These are phyloP conservation scores for Xylaria castorea DNA, from an alignment of 495 filamentous ascomycete genomes.

Conservation along the genomic window DNA sequence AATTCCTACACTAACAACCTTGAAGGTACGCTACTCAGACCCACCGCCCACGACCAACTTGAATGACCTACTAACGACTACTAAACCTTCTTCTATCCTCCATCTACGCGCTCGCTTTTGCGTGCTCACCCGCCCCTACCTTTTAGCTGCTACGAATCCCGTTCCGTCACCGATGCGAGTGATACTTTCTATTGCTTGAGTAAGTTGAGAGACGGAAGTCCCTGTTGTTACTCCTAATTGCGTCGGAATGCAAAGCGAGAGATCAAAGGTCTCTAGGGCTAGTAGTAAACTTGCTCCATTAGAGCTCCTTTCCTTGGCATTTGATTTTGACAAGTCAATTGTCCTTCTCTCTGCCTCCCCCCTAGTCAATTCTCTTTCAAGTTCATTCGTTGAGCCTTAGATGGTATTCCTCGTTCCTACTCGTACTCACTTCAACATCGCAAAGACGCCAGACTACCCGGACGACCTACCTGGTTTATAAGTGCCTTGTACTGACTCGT, in stretches of 20 bases:
- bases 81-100: slow-evolving; percentile 10
- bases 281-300: not conserved
- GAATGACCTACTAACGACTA: not conserved
- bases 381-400: not conserved
- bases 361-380: not conserved
- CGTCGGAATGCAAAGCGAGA: not conserved
- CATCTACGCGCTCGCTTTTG: not conserved
- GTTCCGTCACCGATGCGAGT: slow-evolving; percentile 8
- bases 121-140: not conserved
- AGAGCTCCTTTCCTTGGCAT: not conserved
- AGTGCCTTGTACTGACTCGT: slow-evolving; percentile 22
- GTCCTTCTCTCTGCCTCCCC: not conserved
- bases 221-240: not conserved
- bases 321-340: slow-evolving; percentile 4
- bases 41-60: slow-evolving; percentile 8
- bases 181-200: slow-evolving; percentile 12
- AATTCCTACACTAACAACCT: slow-evolving; percentile 5
- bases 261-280: not conserved
- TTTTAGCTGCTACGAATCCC: not conserved
- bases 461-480: not conserved
- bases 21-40: slow-evolving; percentile 3
- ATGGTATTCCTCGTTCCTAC: not conserved
- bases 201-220: slow-evolving; percentile 7
- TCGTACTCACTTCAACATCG: not conserved
- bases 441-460: not conserved